phyloP scores from a whole-genome alignment of 1,284 basidiomycete genomes.

The Termitomyces sp. region DNA sequence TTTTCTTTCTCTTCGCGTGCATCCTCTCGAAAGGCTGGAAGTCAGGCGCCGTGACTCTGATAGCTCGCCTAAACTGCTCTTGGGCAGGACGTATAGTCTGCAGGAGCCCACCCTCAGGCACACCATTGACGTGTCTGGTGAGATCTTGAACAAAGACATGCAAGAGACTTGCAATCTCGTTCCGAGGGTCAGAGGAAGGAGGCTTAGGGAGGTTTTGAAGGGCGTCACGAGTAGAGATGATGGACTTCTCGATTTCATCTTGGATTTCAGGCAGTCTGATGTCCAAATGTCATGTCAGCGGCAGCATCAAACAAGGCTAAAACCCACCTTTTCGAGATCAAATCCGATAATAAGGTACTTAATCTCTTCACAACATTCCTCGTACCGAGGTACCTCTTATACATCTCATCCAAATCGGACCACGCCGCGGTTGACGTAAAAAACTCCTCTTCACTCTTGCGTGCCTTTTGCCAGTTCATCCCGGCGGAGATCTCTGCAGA shows the following conservation, averaged over 20 bases:
- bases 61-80: constrained; percentile 38
- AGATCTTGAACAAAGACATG: constrained; percentile 43
- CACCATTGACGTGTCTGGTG: constrained; percentile 42
- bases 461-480: constrained; percentile 56
- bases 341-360: constrained; percentile 48
- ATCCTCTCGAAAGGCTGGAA: constrained; percentile 41
- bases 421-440: constrained; percentile 57
- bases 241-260: constrained; percentile 39
- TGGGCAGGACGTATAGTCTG: constrained; percentile 50
- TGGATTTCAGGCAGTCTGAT: constrained; percentile 60
- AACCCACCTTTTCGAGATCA: constrained; percentile 51
- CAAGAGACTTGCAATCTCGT: constrained; percentile 47
- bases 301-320: background rate
- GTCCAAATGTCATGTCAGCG: background rate
- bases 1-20: constrained; percentile 11
- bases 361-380: constrained; percentile 48
- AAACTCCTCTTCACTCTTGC: constrained; percentile 59
- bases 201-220: constrained; percentile 43
- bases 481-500: constrained; percentile 48
- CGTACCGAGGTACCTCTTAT: constrained; percentile 51
- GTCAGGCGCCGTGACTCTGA: constrained; percentile 49
- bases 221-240: constrained; percentile 32
- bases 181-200: constrained; percentile 49
- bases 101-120: constrained; percentile 43
- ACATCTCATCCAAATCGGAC: constrained; percentile 43